Conservation (phyloP, 345 rosid species). For the Citrus unshiu region DNA sequence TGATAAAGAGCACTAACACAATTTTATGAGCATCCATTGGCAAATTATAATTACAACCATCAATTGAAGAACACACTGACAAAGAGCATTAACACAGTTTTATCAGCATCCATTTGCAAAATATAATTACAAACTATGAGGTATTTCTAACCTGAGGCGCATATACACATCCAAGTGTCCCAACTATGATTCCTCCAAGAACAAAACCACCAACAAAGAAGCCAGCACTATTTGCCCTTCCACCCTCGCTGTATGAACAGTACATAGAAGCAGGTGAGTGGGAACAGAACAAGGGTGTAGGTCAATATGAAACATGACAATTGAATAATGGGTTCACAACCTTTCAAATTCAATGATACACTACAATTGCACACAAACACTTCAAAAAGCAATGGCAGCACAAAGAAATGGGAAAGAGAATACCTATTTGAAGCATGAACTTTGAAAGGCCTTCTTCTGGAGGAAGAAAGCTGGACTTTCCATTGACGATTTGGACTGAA, state of each 20-base stretch:
- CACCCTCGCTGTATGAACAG: conserved; percentile 54
- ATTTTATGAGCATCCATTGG: background rate
- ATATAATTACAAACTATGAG: background rate
- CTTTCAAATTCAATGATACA: background rate
- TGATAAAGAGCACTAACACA: too few relatives aligned
- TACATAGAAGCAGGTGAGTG: background rate
- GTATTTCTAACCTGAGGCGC: conserved; percentile 75
- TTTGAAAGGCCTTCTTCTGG: conserved; percentile 39
- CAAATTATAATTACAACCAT: too few relatives aligned
- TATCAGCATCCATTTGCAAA: conserved; percentile 13
- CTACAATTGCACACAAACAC: background rate
- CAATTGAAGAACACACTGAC: background rate
- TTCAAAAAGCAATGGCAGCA: background rate
- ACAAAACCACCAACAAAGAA: conserved; percentile 88
- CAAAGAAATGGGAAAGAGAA: background rate
- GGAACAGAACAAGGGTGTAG: background rate
- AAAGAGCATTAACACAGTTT: background rate
- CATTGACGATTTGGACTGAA: conserved; percentile 32
- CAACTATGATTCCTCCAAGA: conserved; percentile 82
- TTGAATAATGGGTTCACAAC: background rate
- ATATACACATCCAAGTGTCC: conserved; percentile 91
- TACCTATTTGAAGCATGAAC: conserved; percentile 73
- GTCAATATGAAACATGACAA: background rate
- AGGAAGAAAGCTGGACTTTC: conserved; percentile 38
- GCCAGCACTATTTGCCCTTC: conserved; percentile 49